Conservation (phyloP, 805 yeast genomes). For the Zygosaccharomyces gambellarensis region DNA sequence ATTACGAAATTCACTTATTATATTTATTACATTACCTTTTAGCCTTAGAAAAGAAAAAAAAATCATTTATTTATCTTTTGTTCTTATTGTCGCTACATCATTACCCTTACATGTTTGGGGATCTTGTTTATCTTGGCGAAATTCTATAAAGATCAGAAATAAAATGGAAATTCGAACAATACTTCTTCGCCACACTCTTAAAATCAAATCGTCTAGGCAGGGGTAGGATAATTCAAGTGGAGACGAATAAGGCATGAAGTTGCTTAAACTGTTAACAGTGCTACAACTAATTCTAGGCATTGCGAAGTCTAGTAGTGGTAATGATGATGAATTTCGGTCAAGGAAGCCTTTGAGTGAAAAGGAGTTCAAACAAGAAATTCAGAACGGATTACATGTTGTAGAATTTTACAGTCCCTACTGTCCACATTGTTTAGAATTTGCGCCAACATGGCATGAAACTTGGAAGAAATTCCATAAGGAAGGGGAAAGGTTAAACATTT, state of each 20-base stretch:
- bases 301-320: not conserved
- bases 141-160: not conserved
- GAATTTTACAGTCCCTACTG: constrained; percentile 93
- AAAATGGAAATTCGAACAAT: not conserved
- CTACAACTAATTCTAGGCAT: not conserved
- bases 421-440: constrained; percentile 69
- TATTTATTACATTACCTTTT: not conserved
- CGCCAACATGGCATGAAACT: constrained; percentile 77
- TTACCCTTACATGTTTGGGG: not conserved
- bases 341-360: constrained; percentile 50
- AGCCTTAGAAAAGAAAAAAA: not conserved
- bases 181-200: not conserved
- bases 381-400: constrained; percentile 61
- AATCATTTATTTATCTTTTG: not conserved
- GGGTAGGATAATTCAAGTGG: not conserved
- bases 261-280: not conserved
- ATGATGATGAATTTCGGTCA: constrained; percentile 14
- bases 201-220: not conserved
- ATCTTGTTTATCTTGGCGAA: not conserved
- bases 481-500: constrained; percentile 40
- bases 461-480: constrained; percentile 47
- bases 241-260: not conserved
- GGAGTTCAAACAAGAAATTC: constrained; percentile 47
- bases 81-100: not conserved
- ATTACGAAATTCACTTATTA: not conserved